phyloP scores from a whole-genome alignment of 2,329 filamentous ascomycete species.

The Diaporthe vaccinii region DNA sequence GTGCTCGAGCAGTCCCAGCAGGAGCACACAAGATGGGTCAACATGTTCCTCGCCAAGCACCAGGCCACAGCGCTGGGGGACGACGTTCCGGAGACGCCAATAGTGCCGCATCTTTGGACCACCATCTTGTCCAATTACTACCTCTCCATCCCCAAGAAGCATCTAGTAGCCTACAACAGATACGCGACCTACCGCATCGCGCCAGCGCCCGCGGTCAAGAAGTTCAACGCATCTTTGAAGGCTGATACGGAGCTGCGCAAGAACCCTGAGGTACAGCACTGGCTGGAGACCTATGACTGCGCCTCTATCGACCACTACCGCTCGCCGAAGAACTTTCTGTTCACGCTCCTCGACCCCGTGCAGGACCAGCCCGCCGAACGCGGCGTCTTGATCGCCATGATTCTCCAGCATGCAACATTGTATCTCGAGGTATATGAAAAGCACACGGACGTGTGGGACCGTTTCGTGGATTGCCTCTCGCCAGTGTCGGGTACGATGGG shows the following conservation, averaged over 20 bases:
- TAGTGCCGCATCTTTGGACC: not conserved
- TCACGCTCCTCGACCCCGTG: not conserved
- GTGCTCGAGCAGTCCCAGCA: constrained; percentile 22
- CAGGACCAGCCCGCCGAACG: not conserved
- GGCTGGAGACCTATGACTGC: constrained; percentile 3
- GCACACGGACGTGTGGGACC: not conserved
- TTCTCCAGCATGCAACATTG: constrained; percentile 15
- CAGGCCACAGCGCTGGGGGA: not conserved
- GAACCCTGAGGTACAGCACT: constrained; percentile 19
- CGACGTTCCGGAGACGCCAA: constrained; percentile 2
- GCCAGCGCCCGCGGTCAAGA: not conserved
- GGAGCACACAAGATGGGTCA: constrained; percentile 28
- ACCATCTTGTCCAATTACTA: not conserved
- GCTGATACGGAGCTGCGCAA: not conserved
- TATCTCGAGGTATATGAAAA: constrained; percentile 30
- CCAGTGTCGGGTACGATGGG: not conserved
- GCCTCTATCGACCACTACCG: too few relatives aligned
- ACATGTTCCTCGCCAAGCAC: constrained; percentile 31
- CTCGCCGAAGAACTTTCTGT: not conserved
- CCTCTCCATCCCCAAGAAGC: not conserved
- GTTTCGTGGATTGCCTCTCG: not conserved
- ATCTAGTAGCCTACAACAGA: constrained; percentile 14
- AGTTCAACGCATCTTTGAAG: constrained; percentile 14
- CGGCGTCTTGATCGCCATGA: not conserved
- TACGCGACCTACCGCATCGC: constrained; percentile 20